Evolutionary conservation across 2,329 filamentous ascomycete species (phyloP), one percentile per base, ranked within the genome.

Genomic region (Cryphonectria parasitica): DNA sequence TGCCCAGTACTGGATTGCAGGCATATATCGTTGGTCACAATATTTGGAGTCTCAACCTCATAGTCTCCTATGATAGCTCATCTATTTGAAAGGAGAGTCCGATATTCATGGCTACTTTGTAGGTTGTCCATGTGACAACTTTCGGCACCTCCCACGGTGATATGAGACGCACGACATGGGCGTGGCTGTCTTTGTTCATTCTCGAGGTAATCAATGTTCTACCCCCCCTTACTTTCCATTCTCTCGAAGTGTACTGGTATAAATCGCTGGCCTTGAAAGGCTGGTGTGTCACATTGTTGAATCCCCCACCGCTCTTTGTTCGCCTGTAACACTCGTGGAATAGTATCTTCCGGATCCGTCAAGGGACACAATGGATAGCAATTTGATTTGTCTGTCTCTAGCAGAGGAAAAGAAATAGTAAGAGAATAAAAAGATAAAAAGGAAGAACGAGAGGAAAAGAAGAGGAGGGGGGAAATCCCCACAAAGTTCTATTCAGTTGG

Each of bases 281-380:
- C 41, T 17, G 41, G 41, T 17, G 15, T 13, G n/a, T n/a, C 31
- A 17, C 31, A 36, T 67, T 36, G 56, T 36, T 31, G 22, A 52
- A n/a, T 52, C 22, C 39, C 13, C 52, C 28, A 13, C 10, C 3
- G 13, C n/a, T 28, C 66, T 67, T 67, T 67, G 66, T 67, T 39
- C 39, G 28, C 56, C 11, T 5, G 15, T 7, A 5, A 22, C 19
- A 13, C 8, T 62, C 17, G 8, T 49, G 52, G 41, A 22, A 65
- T n/a, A 19, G 22, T 45, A 17, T 54, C 43, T 36, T 65, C 66
- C 66, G 54, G 56, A 67, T 67, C 56, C 66, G 56, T 67, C 66
- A 10, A 22, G 6, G 2, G 15, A 10, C 22, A 60, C 54, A 19
- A 43, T 65, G 28, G 28, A 31, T 1, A 43, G 36, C 2, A 49